phyloP scores from a whole-genome alignment of 2,329 filamentous ascomycete genomes.

The Akanthomyces lecanii region DNA sequence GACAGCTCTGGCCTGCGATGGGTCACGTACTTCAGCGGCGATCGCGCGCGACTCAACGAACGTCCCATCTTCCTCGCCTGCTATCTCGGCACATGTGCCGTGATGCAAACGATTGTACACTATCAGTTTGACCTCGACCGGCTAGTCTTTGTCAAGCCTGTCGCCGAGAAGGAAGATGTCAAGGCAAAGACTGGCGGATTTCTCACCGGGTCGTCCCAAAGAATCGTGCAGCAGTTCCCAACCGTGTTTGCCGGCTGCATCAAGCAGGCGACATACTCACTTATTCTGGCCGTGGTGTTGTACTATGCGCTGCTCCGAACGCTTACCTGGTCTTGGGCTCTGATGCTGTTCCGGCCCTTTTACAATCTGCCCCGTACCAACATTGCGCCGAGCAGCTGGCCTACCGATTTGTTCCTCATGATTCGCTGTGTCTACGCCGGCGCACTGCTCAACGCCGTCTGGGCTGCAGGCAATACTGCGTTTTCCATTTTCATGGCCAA shows the following conservation, averaged over 20 bases:
- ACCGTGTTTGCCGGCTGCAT: conserved; percentile 34
- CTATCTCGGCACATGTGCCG: conserved; percentile 63
- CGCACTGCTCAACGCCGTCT: conserved; percentile 64
- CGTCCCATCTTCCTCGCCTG: conserved; percentile 74
- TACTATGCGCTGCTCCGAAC: conserved; percentile 62
- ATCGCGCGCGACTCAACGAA: conserved; percentile 78
- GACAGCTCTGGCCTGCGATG: conserved; percentile 60
- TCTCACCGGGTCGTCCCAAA: conserved; percentile 30
- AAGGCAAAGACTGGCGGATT: conserved; percentile 24
- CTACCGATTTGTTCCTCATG: conserved; percentile 53
- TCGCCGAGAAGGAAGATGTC: conserved; percentile 19
- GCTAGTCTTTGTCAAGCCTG: conserved; percentile 40
- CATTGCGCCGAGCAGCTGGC: conserved; percentile 56
- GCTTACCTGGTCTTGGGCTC: conserved; percentile 63
- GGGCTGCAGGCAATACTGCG: conserved; percentile 70
- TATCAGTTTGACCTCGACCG: conserved; percentile 70
- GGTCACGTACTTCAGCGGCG: conserved; percentile 67
- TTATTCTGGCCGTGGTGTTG: conserved; percentile 47
- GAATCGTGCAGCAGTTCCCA: conserved; percentile 37
- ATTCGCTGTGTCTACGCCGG: conserved; percentile 58
- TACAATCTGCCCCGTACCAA: conserved; percentile 72
- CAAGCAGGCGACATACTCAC: conserved; percentile 37
- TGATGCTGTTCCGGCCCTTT: conserved; percentile 66
- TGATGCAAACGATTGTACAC: conserved; percentile 66
- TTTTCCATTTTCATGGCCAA: conserved; percentile 79